phyloP scores from a whole-genome alignment of 176 grass and related monocot genomes.

The Lolium multiflorum region DNA sequence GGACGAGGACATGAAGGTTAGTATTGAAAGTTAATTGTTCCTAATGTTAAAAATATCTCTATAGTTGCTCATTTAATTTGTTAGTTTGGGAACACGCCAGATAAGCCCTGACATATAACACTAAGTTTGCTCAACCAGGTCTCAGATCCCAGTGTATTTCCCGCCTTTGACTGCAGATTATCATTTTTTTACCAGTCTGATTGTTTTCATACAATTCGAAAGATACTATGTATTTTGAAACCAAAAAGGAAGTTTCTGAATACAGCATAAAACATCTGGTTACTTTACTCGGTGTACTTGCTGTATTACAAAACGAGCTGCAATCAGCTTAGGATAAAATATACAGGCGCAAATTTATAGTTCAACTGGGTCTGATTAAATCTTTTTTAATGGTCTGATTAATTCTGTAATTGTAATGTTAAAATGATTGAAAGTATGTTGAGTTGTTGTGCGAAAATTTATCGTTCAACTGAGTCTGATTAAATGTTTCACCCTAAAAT shows the following conservation, averaged over 20 bases:
- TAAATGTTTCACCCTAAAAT: background rate
- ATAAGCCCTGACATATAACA: background rate
- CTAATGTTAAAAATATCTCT: slow-evolving; percentile 12
- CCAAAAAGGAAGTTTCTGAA: background rate
- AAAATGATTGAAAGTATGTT: background rate
- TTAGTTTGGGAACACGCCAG: background rate
- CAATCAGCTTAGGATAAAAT: background rate
- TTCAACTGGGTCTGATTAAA: background rate
- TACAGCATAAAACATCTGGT: background rate
- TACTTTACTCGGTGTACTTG: slow-evolving; percentile 16
- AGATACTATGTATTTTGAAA: background rate
- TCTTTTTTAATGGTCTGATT: background rate
- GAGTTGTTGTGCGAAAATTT: background rate
- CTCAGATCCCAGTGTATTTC: background rate
- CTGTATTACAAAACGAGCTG: slow-evolving; percentile 4
- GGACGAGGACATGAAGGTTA: slow-evolving; percentile 99
- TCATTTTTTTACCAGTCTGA: background rate
- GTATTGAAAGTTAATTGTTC: slow-evolving; percentile 37
- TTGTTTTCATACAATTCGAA: background rate
- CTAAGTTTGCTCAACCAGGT: background rate
- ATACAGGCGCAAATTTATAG: background rate
- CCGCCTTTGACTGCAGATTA: background rate
- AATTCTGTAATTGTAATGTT: slow-evolving; percentile 21
- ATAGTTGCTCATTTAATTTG: background rate
- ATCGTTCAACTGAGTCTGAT: no score